Evolutionary conservation across 495 filamentous ascomycete species (phyloP).

Genomic region (Aspergillus panamensis): DNA sequence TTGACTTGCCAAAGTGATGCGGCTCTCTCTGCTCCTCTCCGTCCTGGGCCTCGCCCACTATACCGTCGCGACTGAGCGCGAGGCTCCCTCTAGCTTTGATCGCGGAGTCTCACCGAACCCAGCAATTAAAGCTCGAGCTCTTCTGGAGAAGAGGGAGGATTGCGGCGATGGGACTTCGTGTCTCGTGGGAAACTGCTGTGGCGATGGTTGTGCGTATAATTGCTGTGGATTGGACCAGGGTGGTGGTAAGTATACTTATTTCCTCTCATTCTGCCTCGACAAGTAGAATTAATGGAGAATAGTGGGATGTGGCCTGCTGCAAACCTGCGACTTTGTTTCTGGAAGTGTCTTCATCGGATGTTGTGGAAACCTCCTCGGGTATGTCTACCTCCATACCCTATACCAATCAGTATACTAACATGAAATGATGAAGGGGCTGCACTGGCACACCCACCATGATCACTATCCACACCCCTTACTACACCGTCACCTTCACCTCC

Average conservation of each 20-base stretch:
- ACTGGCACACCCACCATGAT: constrained; percentile 5
- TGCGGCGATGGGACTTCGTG: not conserved
- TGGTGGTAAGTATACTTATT: not conserved
- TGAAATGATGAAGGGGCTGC: constrained; percentile 4
- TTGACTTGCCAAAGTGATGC: not conserved
- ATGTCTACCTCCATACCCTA: not conserved
- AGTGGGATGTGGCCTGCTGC: constrained; percentile 1
- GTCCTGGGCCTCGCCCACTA: not conserved
- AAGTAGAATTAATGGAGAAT: not conserved
- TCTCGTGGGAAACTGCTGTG: not conserved
- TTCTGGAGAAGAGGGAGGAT: not conserved
- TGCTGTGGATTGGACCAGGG: not conserved
- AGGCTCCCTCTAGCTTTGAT: not conserved
- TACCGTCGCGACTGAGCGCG: not conserved
- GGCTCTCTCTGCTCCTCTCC: not conserved
- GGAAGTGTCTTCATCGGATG: constrained; percentile 16
- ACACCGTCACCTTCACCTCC: not conserved
- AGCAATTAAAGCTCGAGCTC: not conserved
- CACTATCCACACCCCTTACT: constrained; percentile 3
- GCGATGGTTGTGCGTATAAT: not conserved
- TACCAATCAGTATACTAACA: not conserved
- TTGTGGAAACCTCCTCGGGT: constrained; percentile 2
- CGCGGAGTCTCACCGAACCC: not conserved
- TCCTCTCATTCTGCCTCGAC: not conserved
- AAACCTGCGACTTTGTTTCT: constrained; percentile 1